A percentile compares a stretch with the other conserved stretches of the same genome.
phyloP scores from a whole-genome alignment of 164 flowering plant genomes.

The Dillenia turbinata region DNA sequence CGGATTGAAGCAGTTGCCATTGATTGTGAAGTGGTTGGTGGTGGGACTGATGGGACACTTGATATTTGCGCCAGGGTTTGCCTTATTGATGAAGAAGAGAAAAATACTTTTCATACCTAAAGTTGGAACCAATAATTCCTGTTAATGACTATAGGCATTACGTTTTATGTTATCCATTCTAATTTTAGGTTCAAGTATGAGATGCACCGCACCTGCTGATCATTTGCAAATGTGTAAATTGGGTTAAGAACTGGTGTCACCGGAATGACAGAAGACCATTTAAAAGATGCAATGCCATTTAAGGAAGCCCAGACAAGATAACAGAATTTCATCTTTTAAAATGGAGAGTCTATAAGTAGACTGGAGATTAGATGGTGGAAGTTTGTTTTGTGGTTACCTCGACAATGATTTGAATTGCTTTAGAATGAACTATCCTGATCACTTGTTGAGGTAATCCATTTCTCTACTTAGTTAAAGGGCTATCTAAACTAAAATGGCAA shows the following conservation, averaged over 20 bases:
- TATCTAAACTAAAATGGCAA: neutral
- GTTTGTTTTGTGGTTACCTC: constrained; percentile 60
- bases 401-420: constrained; percentile 57
- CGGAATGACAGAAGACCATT: constrained; percentile 57
- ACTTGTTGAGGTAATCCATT: constrained; percentile 29
- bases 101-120: constrained; percentile 56
- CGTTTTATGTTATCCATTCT: neutral
- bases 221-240: neutral
- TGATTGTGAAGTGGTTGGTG: constrained; percentile 85
- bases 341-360: constrained; percentile 59
- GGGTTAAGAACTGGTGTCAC: constrained; percentile 57
- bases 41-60: constrained; percentile 69
- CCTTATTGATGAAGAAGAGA: constrained; percentile 72
- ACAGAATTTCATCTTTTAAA: constrained; percentile 4
- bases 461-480: neutral
- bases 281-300: constrained; percentile 61
- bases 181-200: neutral
- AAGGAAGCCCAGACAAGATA: constrained; percentile 27
- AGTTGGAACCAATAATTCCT: constrained; percentile 52
- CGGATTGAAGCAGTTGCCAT: constrained; percentile 49
- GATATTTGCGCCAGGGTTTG: constrained; percentile 77
- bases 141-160: constrained; percentile 66
- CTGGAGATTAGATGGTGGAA: constrained; percentile 42
- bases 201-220: neutral
- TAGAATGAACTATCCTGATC: constrained; percentile 48